phyloP scores from a whole-genome alignment of 1,284 basidiomycete species.

The Trametes sp. region DNA sequence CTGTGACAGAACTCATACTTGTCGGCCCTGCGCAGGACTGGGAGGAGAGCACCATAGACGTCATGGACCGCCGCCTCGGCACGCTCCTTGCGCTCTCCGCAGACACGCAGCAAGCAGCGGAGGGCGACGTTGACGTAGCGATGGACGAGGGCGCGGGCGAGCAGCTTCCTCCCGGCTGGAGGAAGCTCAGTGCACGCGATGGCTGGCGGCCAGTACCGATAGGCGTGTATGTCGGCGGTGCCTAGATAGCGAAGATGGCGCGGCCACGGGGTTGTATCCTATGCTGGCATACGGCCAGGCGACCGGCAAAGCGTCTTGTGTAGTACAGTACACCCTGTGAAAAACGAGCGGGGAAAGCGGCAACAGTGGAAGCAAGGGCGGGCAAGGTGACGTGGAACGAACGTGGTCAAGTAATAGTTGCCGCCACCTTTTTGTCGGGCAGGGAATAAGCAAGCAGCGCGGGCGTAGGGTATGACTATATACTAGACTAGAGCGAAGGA shows the following conservation, averaged over 20 bases:
- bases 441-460: neutral
- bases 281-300: too few relatives aligned
- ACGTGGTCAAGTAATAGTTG: neutral
- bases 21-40: slow-evolving; percentile 48
- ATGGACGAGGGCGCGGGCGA: neutral
- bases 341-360: slow-evolving; percentile 5
- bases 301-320: too few relatives aligned
- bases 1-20: neutral
- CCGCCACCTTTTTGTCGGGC: neutral
- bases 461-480: neutral
- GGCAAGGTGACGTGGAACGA: neutral
- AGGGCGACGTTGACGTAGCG: neutral
- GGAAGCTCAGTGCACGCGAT: slow-evolving; percentile 47
- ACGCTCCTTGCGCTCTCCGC: slow-evolving; percentile 41
- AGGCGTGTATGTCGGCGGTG: slow-evolving; percentile 52
- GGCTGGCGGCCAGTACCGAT: slow-evolving; percentile 73
- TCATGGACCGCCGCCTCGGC: slow-evolving; percentile 64
- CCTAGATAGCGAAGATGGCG: neutral
- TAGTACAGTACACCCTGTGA: slow-evolving; percentile 4
- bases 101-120: neutral
- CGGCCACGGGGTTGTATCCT: neutral
- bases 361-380: neutral
- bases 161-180: slow-evolving; percentile 56
- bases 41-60: slow-evolving; percentile 52
- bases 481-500: neutral